phyloP scores from a whole-genome alignment of 2,329 filamentous ascomycete genomes.

The Penicillium sp. region DNA sequence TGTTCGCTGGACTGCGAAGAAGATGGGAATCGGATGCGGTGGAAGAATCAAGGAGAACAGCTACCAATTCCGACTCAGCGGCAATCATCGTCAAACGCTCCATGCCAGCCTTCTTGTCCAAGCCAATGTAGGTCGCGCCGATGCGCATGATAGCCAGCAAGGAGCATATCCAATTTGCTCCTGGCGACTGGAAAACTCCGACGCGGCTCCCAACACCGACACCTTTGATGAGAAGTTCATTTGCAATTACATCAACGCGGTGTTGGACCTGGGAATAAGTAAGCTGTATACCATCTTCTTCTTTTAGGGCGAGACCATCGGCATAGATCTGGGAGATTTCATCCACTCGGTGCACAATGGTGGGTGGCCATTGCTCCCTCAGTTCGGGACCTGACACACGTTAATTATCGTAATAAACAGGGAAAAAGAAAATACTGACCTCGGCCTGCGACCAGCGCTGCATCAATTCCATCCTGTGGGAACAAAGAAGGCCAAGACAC shows the following conservation, averaged over 20 bases:
- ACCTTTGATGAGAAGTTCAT: constrained; percentile 21
- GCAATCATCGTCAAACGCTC: constrained; percentile 26
- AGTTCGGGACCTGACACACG: constrained; percentile 18
- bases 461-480: constrained; percentile 12
- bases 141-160: constrained; percentile 33
- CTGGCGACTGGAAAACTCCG: constrained; percentile 43
- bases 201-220: constrained; percentile 28
- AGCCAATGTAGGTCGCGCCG: constrained; percentile 35
- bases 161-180: constrained; percentile 27
- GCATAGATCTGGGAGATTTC: constrained; percentile 27
- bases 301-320: constrained; percentile 28
- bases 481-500: constrained; percentile 18
- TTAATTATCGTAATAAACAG: background rate
- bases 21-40: constrained; percentile 4
- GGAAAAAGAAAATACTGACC: constrained; percentile 5
- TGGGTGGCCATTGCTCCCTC: constrained; percentile 33
- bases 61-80: constrained; percentile 6
- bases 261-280: constrained; percentile 39
- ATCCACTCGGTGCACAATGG: constrained; percentile 38
- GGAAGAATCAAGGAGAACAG: constrained; percentile 11
- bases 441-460: constrained; percentile 15
- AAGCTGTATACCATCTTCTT: constrained; percentile 23
- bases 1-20: constrained; percentile 3
- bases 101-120: constrained; percentile 30
- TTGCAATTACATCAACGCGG: constrained; percentile 37